Evolutionary conservation across 495 filamentous ascomycete species (phyloP).

Genomic region (Penicillium psychrofluorescens): DNA sequence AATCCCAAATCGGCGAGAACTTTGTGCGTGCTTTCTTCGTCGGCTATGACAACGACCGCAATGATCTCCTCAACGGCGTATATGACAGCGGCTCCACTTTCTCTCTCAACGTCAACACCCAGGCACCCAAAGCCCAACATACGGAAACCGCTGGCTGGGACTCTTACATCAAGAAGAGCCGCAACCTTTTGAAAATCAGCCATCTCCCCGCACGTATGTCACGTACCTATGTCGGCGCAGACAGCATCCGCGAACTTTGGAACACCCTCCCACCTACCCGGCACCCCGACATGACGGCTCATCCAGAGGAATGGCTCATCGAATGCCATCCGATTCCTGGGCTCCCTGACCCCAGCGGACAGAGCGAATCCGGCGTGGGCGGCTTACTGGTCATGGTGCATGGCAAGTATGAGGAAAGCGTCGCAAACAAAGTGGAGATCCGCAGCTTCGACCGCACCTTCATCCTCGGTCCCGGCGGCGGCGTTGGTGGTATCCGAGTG

Average conservation of each 20-base stretch:
- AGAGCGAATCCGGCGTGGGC: slow-evolving; percentile 56
- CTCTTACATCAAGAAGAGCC: slow-evolving; percentile 67
- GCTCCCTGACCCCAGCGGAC: slow-evolving; percentile 62
- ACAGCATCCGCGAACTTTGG: slow-evolving; percentile 64
- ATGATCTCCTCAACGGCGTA: slow-evolving; percentile 50
- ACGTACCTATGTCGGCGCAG: slow-evolving; percentile 56
- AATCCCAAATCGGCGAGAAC: slow-evolving; percentile 61
- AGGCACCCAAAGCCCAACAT: slow-evolving; percentile 46
- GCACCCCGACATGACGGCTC: slow-evolving; percentile 59
- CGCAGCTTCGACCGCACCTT: slow-evolving; percentile 86
- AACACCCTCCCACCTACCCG: slow-evolving; percentile 61
- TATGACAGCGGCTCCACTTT: slow-evolving; percentile 78
- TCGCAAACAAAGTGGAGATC: slow-evolving; percentile 44
- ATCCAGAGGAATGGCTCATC: slow-evolving; percentile 65
- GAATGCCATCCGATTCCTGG: slow-evolving; percentile 74
- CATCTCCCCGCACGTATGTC: slow-evolving; percentile 50
- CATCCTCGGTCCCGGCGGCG: slow-evolving; percentile 68
- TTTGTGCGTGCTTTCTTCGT: slow-evolving; percentile 71
- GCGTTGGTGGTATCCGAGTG: slow-evolving; percentile 59
- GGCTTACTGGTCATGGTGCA: slow-evolving; percentile 76
- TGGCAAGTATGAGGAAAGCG: slow-evolving; percentile 73
- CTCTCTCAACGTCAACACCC: slow-evolving; percentile 65
- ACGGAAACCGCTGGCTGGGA: slow-evolving; percentile 52
- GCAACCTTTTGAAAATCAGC: slow-evolving; percentile 69
- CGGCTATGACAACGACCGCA: slow-evolving; percentile 67